These are phyloP conservation scores for Ploettnerulaceae sp. DNA, from an alignment of 2,329 filamentous ascomycete genomes.

Conservation along the genomic window DNA sequence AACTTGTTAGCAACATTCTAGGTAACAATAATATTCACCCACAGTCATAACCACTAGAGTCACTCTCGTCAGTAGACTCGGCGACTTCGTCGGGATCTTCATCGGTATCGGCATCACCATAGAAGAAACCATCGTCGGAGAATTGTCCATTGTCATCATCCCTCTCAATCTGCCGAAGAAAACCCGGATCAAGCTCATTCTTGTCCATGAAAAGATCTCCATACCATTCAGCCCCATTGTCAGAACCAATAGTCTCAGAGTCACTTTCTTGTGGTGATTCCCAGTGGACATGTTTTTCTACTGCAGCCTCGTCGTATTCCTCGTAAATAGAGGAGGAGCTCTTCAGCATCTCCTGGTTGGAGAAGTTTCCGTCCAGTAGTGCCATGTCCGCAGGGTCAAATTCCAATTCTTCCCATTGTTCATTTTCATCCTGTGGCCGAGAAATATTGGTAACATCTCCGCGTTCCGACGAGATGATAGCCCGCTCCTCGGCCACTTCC, in stretches of 20 bases:
- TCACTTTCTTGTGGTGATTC: slow-evolving; percentile 65
- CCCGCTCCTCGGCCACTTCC: slow-evolving; percentile 70
- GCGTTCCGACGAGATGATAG: slow-evolving; percentile 54
- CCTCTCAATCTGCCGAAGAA: slow-evolving; percentile 69
- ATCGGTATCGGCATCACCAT: slow-evolving; percentile 8
- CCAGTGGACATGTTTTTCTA: slow-evolving; percentile 61
- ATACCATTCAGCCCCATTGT: slow-evolving; percentile 62
- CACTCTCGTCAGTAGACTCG: slow-evolving; percentile 27
- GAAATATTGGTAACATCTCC: slow-evolving; percentile 37
- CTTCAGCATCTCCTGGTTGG: slow-evolving; percentile 32
- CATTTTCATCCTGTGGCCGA: slow-evolving; percentile 36
- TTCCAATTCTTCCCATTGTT: slow-evolving; percentile 53
- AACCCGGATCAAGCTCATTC: slow-evolving; percentile 64
- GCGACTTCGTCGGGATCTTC: slow-evolving; percentile 11
- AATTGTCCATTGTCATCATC: slow-evolving; percentile 48
- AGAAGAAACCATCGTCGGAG: slow-evolving; percentile 17
- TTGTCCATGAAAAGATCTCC: slow-evolving; percentile 76
- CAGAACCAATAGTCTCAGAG: slow-evolving; percentile 54
- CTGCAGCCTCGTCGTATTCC: slow-evolving; percentile 7
- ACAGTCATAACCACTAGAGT: slow-evolving; percentile 55
- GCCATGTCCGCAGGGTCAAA: slow-evolving; percentile 33
- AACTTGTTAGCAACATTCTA: slow-evolving; percentile 40
- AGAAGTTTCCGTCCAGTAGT: slow-evolving; percentile 25
- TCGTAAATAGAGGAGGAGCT: slow-evolving; percentile 6
- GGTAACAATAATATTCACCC: slow-evolving; percentile 36